A percentile compares a stretch with the other conserved stretches of the same genome.
These are phyloP conservation scores for Alternaria solani DNA, from an alignment of 2,329 filamentous ascomycete genomes.

Conservation along the genomic window DNA sequence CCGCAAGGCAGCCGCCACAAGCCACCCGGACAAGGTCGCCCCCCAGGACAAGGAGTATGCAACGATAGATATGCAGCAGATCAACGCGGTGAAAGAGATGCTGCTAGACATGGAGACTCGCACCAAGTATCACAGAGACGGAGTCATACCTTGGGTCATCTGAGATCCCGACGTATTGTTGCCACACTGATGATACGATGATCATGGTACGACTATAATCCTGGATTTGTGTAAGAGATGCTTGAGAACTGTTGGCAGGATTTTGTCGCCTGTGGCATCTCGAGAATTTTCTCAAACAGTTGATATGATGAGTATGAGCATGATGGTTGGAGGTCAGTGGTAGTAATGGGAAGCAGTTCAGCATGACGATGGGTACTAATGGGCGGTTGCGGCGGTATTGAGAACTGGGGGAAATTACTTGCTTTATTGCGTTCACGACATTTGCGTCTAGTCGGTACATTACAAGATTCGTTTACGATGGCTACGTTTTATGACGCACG, in stretches of 20 bases:
- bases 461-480: background rate
- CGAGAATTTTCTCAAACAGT: background rate
- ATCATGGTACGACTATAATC: background rate
- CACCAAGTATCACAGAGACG: slow-evolving; percentile 19
- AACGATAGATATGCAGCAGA: slow-evolving; percentile 31
- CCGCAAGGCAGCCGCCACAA: slow-evolving; percentile 17
- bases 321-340: background rate
- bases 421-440: background rate
- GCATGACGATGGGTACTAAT: background rate
- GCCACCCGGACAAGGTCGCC: slow-evolving; percentile 35
- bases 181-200: background rate
- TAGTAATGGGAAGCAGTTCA: background rate
- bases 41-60: slow-evolving; percentile 22
- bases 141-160: slow-evolving; percentile 18
- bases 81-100: slow-evolving; percentile 38
- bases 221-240: background rate
- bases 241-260: background rate
- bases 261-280: slow-evolving; percentile 1
- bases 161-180: background rate
- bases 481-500: background rate
- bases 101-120: slow-evolving; percentile 23
- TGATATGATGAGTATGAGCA: background rate
- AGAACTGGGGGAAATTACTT: background rate
- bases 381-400: background rate
- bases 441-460: background rate